phyloP scores from a whole-genome alignment of 2,329 filamentous ascomycete species.

The Diaporthe caulivora region DNA sequence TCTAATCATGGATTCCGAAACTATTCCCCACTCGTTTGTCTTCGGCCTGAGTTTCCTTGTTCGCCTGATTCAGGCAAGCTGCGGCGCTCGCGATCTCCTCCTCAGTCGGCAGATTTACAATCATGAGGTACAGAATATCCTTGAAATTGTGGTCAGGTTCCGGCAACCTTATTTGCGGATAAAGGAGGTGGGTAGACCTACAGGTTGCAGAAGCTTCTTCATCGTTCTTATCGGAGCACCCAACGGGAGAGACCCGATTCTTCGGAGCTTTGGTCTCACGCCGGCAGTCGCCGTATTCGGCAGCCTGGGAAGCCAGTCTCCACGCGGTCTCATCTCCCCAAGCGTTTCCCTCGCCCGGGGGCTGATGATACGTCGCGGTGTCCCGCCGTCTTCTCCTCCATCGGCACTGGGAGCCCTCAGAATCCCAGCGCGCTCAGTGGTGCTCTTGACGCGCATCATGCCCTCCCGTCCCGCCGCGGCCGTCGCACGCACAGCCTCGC shows the following conservation, averaged over 20 bases:
- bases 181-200: background rate
- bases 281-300: background rate
- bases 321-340: background rate
- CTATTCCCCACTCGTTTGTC: background rate
- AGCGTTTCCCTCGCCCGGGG: background rate
- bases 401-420: background rate
- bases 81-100: constrained; percentile 32
- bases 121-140: constrained; percentile 40
- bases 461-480: background rate
- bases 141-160: background rate
- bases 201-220: constrained; percentile 39
- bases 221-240: constrained; percentile 2
- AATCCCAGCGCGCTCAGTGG: background rate
- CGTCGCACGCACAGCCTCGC: background rate
- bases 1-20: background rate
- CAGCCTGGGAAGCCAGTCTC: constrained; percentile 5
- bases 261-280: background rate
- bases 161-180: too few relatives aligned
- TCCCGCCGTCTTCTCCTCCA: background rate
- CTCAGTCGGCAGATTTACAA: constrained; percentile 37
- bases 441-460: background rate
- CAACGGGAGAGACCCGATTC: constrained; percentile 23
- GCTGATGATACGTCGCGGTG: background rate
- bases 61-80: constrained; percentile 12
- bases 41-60: background rate